phyloP scores from a whole-genome alignment of 441 rosid species.

The Populus hybrid region DNA sequence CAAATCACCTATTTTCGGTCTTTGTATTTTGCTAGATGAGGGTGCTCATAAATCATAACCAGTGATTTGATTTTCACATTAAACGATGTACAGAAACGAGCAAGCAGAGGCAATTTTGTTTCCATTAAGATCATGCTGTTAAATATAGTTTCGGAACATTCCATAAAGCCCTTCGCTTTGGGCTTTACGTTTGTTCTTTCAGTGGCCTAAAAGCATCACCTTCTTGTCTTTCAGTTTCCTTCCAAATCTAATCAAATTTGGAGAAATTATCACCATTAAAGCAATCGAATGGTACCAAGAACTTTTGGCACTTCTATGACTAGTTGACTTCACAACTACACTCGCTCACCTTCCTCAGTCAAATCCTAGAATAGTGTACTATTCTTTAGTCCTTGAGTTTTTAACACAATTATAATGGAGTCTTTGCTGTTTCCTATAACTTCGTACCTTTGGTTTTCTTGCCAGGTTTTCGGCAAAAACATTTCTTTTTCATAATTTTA shows the following conservation, averaged over 20 bases:
- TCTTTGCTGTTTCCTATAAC: neutral
- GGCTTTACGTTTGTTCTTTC: no score
- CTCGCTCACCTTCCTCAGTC: no score
- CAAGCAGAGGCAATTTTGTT: neutral
- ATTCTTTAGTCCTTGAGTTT: no score
- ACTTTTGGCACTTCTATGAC: no score
- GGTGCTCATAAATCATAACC: neutral
- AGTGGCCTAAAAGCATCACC: no score
- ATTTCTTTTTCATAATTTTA: neutral
- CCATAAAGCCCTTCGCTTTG: no score
- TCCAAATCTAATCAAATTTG: no score
- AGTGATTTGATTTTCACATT: neutral
- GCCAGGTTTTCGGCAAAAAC: neutral
- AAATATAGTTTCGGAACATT: neutral
- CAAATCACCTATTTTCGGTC: neutral
- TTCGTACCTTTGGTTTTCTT: no score
- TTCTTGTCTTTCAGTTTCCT: no score
- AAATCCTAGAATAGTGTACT: no score
- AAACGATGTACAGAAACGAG: neutral
- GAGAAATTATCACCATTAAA: neutral
- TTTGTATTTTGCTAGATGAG: neutral
- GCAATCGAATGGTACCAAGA: neutral
- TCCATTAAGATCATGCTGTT: neutral
- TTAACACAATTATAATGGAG: no score
- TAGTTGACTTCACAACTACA: no score